phyloP scores from a whole-genome alignment of 192 early-diverging fungal species.

The Piromyces sp. region DNA sequence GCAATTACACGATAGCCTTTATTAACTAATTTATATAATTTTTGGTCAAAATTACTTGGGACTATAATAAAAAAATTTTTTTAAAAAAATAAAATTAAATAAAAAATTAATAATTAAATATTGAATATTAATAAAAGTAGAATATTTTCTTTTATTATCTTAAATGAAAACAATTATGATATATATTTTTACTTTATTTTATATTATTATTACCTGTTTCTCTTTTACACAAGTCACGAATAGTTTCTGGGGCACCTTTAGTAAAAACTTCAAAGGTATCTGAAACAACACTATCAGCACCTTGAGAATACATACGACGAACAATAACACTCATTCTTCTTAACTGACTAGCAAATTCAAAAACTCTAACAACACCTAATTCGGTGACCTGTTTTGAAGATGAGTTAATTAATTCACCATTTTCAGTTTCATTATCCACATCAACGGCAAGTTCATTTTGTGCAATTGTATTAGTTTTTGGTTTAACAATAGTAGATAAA shows the following conservation, averaged over 20 bases:
- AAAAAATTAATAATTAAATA: too few relatives aligned
- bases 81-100: too few relatives aligned
- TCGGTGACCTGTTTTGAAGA: slow-evolving; percentile 15
- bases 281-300: neutral
- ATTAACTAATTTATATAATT: slow-evolving; percentile 73
- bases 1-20: slow-evolving; percentile 96
- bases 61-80: too few relatives aligned
- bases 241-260: slow-evolving; percentile 93
- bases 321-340: slow-evolving; percentile 88
- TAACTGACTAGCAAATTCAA: slow-evolving; percentile 81
- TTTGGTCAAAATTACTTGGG: slow-evolving; percentile 66
- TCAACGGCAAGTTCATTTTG: too few relatives aligned
- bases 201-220: too few relatives aligned
- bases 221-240: slow-evolving; percentile 67
- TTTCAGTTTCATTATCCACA: too few relatives aligned
- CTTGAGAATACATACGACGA: slow-evolving; percentile 12
- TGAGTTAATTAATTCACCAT: neutral
- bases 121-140: too few relatives aligned
- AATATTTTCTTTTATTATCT: too few relatives aligned
- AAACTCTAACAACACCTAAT: slow-evolving; percentile 63
- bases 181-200: too few relatives aligned
- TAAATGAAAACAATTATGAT: too few relatives aligned
- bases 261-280: slow-evolving; percentile 54
- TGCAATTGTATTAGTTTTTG: too few relatives aligned
- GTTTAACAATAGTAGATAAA: slow-evolving; percentile 30